These are phyloP conservation scores for Scalesia atractyloides DNA, from an alignment of 129 eudicot species.

Conservation along the genomic window DNA sequence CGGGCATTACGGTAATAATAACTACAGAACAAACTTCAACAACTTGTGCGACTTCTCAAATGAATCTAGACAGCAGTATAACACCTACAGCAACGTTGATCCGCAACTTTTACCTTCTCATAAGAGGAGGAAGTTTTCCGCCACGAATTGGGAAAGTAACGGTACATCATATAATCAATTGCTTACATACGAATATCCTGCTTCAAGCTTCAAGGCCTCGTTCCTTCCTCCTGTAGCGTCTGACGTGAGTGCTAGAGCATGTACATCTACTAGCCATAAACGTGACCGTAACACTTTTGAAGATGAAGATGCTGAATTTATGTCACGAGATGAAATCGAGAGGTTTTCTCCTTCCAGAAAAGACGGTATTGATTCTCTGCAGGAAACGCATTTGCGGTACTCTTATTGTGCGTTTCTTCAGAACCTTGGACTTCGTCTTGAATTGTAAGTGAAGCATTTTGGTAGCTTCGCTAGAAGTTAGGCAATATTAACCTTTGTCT, in stretches of 20 bases:
- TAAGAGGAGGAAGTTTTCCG: slow-evolving; percentile 70
- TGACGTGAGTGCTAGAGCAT: too few relatives aligned
- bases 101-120: slow-evolving; percentile 49
- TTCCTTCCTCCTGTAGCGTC: too few relatives aligned
- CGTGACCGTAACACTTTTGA: slow-evolving; percentile 71
- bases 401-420: slow-evolving; percentile 92
- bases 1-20: slow-evolving; percentile 23
- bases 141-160: slow-evolving; percentile 54
- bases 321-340: slow-evolving; percentile 92
- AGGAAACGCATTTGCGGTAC: slow-evolving; percentile 83
- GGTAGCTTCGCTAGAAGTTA: not conserved
- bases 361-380: slow-evolving; percentile 86
- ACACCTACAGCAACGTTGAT: slow-evolving; percentile 26
- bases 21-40: slow-evolving; percentile 39
- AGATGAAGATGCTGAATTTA: slow-evolving; percentile 61
- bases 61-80: slow-evolving; percentile 35
- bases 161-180: slow-evolving; percentile 44
- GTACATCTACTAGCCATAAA: slow-evolving; percentile 50
- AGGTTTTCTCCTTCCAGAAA: slow-evolving; percentile 91
- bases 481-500: slow-evolving; percentile 4
- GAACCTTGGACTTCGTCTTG: slow-evolving; percentile 78
- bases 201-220: slow-evolving; percentile 27
- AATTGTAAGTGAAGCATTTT: slow-evolving; percentile 59
- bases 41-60: slow-evolving; percentile 33
- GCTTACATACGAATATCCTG: slow-evolving; percentile 22